These are phyloP conservation scores for Ramicandelaber brevisporus DNA, from an alignment of 192 early-diverging fungal species.

Conservation along the genomic window DNA sequence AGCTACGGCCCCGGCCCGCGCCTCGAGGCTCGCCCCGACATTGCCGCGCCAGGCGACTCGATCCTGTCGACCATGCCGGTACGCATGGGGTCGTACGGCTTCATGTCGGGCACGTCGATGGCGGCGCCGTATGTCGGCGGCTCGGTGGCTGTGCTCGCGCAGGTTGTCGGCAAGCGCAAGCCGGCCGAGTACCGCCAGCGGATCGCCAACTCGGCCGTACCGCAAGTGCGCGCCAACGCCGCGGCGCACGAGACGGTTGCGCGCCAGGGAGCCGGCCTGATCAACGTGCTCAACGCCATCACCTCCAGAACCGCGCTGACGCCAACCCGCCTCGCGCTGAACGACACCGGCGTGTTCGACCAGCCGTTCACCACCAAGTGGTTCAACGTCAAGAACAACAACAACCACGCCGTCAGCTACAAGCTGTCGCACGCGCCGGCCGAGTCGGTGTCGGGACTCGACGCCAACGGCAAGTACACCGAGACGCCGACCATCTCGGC, in stretches of 20 bases:
- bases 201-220: constrained; percentile 23
- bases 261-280: constrained; percentile 44
- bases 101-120: constrained; percentile 38
- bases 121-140: constrained; percentile 28
- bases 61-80: constrained; percentile 33
- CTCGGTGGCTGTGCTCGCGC: constrained; percentile 16
- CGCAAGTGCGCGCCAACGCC: constrained; percentile 12
- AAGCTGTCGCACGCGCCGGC: no score
- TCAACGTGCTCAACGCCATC: constrained; percentile 39
- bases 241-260: constrained; percentile 26
- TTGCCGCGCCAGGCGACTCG: constrained; percentile 30
- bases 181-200: constrained; percentile 8
- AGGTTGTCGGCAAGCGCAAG: constrained; percentile 10
- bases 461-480: no score
- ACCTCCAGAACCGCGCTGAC: constrained; percentile 16
- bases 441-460: no score
- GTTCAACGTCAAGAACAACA: no score
- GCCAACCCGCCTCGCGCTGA: constrained; percentile 28
- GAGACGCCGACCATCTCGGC: no score
- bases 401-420: no score
- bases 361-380: no score
- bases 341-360: no score
- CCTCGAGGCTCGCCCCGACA: constrained; percentile 31
- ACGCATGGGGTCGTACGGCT: constrained; percentile 21
- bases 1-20: constrained; percentile 46